A percentile compares a stretch with the other conserved stretches of the same genome.
Evolutionary conservation across 2,329 filamentous ascomycete species (phyloP).

Genomic region (Trichoderma brevicompactum): DNA sequence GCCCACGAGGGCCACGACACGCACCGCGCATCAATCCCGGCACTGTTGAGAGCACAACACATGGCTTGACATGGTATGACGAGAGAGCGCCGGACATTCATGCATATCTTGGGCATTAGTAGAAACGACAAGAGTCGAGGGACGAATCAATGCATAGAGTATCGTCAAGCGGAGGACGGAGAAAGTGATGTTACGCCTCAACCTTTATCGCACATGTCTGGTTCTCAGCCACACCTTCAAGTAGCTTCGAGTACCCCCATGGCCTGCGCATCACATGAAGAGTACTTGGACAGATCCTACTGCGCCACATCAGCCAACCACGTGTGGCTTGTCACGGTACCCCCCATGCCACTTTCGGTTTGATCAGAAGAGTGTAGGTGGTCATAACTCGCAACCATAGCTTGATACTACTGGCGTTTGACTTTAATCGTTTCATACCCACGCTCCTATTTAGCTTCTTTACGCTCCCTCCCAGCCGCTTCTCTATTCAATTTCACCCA

Average conservation of each 20-base stretch:
- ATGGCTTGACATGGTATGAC: conserved; percentile 12
- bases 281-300: neutral
- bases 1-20: conserved; percentile 6
- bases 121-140: neutral
- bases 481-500: conserved; percentile 9
- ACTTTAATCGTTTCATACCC: conserved; percentile 6
- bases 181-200: conserved; percentile 24
- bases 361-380: conserved; percentile 30
- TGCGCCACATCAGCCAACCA: conserved; percentile 13
- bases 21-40: neutral
- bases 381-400: conserved; percentile 23
- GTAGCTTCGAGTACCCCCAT: too few relatives aligned
- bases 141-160: conserved; percentile 11
- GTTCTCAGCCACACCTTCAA: conserved; percentile 16
- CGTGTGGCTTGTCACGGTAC: conserved; percentile 26
- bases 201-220: neutral
- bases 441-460: conserved; percentile 20
- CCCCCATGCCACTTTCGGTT: conserved; percentile 25
- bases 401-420: conserved; percentile 11
- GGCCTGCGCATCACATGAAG: neutral
- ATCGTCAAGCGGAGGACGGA: conserved; percentile 14
- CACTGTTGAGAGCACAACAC: neutral
- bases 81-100: conserved; percentile 23
- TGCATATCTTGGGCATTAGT: conserved; percentile 24
- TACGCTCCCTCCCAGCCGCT: neutral